phyloP scores from a whole-genome alignment of 768 basidiomycete genomes.

The Kwoniella bestiolae region DNA sequence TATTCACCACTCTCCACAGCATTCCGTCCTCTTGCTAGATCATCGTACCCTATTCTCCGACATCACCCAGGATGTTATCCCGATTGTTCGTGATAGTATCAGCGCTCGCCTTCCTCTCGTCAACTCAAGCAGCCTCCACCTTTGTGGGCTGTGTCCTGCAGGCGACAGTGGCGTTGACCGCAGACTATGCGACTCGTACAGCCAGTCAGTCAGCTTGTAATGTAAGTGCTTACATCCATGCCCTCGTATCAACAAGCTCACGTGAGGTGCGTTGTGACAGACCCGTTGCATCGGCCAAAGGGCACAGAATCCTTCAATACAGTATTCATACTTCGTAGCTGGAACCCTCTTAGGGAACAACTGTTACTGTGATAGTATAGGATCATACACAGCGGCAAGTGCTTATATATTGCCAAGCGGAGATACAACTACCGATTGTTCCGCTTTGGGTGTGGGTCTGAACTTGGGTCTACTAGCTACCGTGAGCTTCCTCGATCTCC shows the following conservation, averaged over 20 bases:
- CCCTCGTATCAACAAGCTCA: too few relatives aligned
- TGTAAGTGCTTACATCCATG: neutral
- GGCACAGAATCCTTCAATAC: neutral
- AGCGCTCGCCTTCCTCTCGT: neutral
- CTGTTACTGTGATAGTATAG: slow-evolving; percentile 14
- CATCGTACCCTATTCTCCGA: neutral
- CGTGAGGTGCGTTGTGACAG: neutral
- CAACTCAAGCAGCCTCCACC: neutral
- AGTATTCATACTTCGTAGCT: slow-evolving; percentile 8
- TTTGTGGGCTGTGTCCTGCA: slow-evolving; percentile 11
- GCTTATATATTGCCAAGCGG: slow-evolving; percentile 4
- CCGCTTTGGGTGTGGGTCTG: neutral
- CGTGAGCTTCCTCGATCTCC: neutral
- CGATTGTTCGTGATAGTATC: neutral
- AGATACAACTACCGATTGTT: neutral
- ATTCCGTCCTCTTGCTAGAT: neutral
- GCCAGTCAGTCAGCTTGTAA: slow-evolving; percentile 2
- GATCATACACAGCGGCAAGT: slow-evolving; percentile 6
- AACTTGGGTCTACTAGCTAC: slow-evolving; percentile 1
- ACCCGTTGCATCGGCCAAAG: slow-evolving; percentile 4
- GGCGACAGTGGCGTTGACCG: neutral
- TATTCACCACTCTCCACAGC: neutral
- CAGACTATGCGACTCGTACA: neutral
- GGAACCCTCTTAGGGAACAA: neutral
- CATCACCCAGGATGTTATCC: neutral